Evolutionary conservation across 176 grass and related monocot species (phyloP).

Genomic region (Rhynchospora pubera): DNA sequence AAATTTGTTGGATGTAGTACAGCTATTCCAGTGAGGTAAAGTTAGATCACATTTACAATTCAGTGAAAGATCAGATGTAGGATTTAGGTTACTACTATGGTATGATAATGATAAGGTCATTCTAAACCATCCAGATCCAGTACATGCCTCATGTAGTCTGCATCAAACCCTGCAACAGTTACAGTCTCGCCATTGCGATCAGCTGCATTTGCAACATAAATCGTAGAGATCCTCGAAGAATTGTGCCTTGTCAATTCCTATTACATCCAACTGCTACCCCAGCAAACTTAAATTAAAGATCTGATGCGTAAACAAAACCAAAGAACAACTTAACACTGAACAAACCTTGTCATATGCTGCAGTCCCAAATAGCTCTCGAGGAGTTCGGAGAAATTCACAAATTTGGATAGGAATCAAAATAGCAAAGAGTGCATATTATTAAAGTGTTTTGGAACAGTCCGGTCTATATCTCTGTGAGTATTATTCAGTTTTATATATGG

Average conservation of each 20-base stretch:
- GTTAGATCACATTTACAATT: neutral
- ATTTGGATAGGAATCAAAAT: too few relatives aligned
- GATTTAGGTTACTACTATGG: neutral
- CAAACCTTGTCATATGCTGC: constrained; percentile 68
- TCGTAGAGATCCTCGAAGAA: constrained; percentile 84
- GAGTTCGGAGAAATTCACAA: too few relatives aligned
- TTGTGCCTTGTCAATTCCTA: constrained; percentile 94
- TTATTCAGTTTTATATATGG: too few relatives aligned
- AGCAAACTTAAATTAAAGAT: neutral
- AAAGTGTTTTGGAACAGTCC: too few relatives aligned
- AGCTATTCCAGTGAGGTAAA: neutral
- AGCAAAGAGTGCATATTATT: too few relatives aligned
- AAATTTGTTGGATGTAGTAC: neutral
- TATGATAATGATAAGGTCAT: neutral
- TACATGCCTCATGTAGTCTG: constrained; percentile 77
- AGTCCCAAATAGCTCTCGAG: constrained; percentile 46
- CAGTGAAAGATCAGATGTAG: neutral
- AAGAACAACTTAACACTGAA: neutral
- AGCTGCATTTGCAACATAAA: constrained; percentile 79
- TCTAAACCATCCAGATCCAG: neutral
- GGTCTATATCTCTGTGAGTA: too few relatives aligned
- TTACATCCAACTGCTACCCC: constrained; percentile 66
- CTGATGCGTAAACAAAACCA: neutral
- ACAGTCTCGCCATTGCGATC: constrained; percentile 76
- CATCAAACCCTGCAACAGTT: constrained; percentile 78